Evolutionary conservation across 768 basidiomycete species (phyloP).

Genomic region (Arthromyces matolae): DNA sequence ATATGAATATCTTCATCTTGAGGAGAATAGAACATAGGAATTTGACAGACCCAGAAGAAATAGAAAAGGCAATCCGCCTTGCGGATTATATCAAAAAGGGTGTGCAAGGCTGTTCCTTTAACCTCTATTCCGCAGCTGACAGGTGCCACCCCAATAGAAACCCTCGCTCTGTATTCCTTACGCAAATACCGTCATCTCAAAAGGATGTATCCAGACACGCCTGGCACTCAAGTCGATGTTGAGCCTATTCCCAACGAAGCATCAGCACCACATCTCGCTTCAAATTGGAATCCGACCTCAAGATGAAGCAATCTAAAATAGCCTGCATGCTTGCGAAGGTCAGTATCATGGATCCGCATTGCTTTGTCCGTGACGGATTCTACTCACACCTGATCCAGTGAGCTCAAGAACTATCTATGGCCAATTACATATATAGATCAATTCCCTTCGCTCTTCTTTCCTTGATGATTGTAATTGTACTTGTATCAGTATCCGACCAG

Average conservation of each 20-base stretch:
- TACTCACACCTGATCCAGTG: neutral
- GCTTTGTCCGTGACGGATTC: neutral
- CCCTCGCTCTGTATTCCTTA: constrained; percentile 75
- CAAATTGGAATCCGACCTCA: constrained; percentile 12
- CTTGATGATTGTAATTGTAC: too few species aligned
- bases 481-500: too few species aligned
- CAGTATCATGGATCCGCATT: neutral
- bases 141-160: constrained; percentile 46
- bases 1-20: neutral
- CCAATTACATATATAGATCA: too few species aligned
- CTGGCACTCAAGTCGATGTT: constrained; percentile 13
- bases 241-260: constrained; percentile 9
- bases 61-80: constrained; percentile 69
- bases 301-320: constrained; percentile 1
- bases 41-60: constrained; percentile 64
- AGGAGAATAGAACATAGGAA: constrained; percentile 55
- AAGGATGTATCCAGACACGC: constrained; percentile 55
- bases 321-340: too few species aligned
- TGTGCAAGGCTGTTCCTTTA: constrained; percentile 26
- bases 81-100: constrained; percentile 88
- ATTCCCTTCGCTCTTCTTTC: too few species aligned
- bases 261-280: constrained; percentile 7
- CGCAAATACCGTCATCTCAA: constrained; percentile 81
- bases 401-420: too few species aligned
- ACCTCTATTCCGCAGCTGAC: neutral